phyloP scores from a whole-genome alignment of 2,329 filamentous ascomycete genomes.

The Chaetomium sp. region DNA sequence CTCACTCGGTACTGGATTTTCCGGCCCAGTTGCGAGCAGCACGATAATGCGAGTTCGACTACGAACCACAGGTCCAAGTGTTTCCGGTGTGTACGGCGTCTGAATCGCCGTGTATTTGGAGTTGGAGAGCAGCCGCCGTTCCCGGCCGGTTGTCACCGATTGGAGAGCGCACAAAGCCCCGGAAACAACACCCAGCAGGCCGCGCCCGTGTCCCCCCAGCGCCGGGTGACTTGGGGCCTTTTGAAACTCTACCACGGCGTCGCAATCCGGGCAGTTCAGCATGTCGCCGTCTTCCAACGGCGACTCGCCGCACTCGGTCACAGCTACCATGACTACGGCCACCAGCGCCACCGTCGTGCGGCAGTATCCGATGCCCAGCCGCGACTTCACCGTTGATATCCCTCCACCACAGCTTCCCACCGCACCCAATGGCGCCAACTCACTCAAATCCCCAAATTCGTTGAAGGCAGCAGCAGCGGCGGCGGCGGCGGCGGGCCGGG shows the following conservation, averaged over 20 bases:
- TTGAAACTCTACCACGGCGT: background rate
- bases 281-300: constrained; percentile 50
- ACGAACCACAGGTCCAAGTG: constrained; percentile 7
- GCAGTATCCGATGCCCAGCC: constrained; percentile 39
- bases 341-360: constrained; percentile 33
- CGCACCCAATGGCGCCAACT: constrained; percentile 34
- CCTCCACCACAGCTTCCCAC: constrained; percentile 39
- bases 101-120: constrained; percentile 5
- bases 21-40: constrained; percentile 2
- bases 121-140: constrained; percentile 2
- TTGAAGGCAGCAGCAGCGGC: constrained; percentile 33
- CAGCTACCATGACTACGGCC: constrained; percentile 29
- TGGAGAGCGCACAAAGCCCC: background rate
- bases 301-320: constrained; percentile 43
- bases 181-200: background rate
- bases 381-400: constrained; percentile 46
- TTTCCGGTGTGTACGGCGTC: constrained; percentile 12
- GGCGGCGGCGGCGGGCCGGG: constrained; percentile 30
- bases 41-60: constrained; percentile 19
- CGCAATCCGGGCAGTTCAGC: constrained; percentile 19
- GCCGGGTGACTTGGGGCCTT: background rate
- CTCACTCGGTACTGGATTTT: constrained; percentile 2
- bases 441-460: constrained; percentile 46
- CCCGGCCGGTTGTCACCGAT: constrained; percentile 1
- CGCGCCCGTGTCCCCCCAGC: background rate